Evolutionary conservation across 768 basidiomycete species (phyloP).

Genomic region (Lentinula sp.): DNA sequence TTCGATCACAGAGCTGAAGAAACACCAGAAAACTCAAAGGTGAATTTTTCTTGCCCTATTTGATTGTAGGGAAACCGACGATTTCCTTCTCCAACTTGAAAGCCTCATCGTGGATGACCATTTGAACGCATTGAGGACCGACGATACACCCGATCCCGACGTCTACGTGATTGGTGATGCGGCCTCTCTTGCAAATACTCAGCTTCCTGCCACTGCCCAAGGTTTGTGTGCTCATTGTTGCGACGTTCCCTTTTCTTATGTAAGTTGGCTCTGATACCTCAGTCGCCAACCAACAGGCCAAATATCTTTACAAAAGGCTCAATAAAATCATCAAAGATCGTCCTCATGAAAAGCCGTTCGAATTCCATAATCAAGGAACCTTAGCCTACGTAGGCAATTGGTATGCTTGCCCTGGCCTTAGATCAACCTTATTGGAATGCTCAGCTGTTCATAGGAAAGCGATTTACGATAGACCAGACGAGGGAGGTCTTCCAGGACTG

Average conservation of each 20-base stretch:
- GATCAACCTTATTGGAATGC: conserved; percentile 1
- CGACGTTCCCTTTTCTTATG: conserved; percentile 6
- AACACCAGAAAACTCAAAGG: conserved; percentile 55
- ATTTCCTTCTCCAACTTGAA: not conserved
- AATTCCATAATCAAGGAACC: conserved; percentile 67
- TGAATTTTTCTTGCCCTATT: conserved; percentile 13
- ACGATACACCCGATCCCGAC: conserved; percentile 51
- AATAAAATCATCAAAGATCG: conserved; percentile 55
- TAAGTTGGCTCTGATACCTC: conserved; percentile 3
- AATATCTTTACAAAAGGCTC: conserved; percentile 58
- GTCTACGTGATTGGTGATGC: conserved; percentile 85
- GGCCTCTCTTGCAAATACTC: conserved; percentile 46
- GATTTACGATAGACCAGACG: conserved; percentile 61
- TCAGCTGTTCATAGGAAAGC: conserved; percentile 51
- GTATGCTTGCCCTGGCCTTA: conserved; percentile 20
- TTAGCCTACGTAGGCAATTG: conserved; percentile 80
- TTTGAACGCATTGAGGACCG: conserved; percentile 53
- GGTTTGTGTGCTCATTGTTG: conserved; percentile 28
- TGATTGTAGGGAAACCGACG: not conserved
- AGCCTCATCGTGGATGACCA: conserved; percentile 24
- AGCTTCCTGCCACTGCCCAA: conserved; percentile 83
- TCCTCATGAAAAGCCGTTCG: conserved; percentile 46
- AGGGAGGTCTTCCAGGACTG: conserved; percentile 35
- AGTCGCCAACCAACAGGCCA: conserved; percentile 78
- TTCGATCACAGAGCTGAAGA: conserved; percentile 51